These are phyloP conservation scores for Raphidocelis subcapitata DNA, from an alignment of 139 green algal species.

Conservation along the genomic window DNA sequence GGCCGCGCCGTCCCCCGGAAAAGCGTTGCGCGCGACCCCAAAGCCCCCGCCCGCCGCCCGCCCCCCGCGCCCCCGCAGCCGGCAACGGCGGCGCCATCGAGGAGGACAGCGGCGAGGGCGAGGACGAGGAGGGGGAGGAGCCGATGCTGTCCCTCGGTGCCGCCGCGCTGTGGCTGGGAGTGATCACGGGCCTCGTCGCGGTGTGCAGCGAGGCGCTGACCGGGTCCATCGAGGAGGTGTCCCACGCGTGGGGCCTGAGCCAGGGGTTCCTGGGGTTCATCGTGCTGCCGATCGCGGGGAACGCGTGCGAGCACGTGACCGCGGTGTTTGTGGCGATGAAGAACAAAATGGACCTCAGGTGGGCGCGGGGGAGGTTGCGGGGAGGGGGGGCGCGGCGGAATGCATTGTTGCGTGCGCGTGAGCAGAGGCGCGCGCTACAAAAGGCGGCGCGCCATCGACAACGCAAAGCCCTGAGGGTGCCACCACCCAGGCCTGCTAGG, in stretches of 20 bases:
- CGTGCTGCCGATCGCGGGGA: constrained; percentile 87
- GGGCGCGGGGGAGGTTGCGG: no score
- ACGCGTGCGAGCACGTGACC: constrained; percentile 86
- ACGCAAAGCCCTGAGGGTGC: no score
- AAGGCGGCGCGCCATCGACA: no score
- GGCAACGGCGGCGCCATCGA: no score
- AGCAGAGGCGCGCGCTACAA: no score
- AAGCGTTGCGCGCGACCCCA: no score
- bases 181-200: constrained; percentile 78
- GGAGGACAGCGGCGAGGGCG: neutral
- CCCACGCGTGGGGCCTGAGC: constrained; percentile 52
- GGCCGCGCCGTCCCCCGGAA: no score
- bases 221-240: constrained; percentile 75
- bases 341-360: constrained; percentile 89
- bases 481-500: no score
- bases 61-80: no score
- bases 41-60: no score
- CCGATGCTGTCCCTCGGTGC: constrained; percentile 64
- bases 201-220: constrained; percentile 55
- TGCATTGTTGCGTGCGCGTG: no score
- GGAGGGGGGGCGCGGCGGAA: no score
- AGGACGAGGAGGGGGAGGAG: constrained; percentile 42
- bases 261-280: constrained; percentile 72
- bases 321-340: constrained; percentile 77
- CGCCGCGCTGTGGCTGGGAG: constrained; percentile 48